Evolutionary conservation across 2,329 filamentous ascomycete species (phyloP), one percentile per base, ranked within the genome.

Genomic region (Pyrenophora tritici-repentis): DNA sequence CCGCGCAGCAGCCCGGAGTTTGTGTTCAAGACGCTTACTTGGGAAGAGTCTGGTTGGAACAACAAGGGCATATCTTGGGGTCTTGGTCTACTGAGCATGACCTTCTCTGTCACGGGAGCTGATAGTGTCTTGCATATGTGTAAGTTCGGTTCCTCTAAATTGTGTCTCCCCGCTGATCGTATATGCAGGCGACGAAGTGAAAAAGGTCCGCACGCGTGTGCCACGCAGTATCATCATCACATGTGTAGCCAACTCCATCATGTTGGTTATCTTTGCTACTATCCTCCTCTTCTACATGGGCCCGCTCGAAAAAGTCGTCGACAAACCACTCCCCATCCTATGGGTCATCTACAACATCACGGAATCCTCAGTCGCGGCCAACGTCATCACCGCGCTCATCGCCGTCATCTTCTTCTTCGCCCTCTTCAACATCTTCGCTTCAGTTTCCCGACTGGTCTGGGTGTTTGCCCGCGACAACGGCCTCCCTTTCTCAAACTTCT

Each of bases 391-490:
- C 6, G 63, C 68, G 0, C 64, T 75, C 0, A 60, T 80, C 12
- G 65, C 74, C 0, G 55, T 77, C 0, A 59, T 78, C 31, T 65
- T 72, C 13, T 70, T 75, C 42, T 67, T 76, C 33, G 72, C 74
- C 0, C 73, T 73, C 31, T 73, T 78, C 42, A 75, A 73, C 26
- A 71, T 72, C 31, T 69, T 80, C 2, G 78, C 79, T 1, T 80
- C 78, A 0, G 76, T 76, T 0, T 78, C 78, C 0, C 75, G 79
- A 3, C 61, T 81, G 1, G 76, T 77, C 0, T 81, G 79, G 79
- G 76, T 76, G 0, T 81, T 79, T 68, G 75, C 79, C 10, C 64
- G 75, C 4, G 79, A 81, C 47, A 76, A 76, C 3, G 79, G 76
- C 5, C 59, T 80, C 0, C 78, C 78, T 0, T 70, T 67, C 31